phyloP scores from a whole-genome alignment of 192 early-diverging fungal species.

The Linnemannia exigua region DNA sequence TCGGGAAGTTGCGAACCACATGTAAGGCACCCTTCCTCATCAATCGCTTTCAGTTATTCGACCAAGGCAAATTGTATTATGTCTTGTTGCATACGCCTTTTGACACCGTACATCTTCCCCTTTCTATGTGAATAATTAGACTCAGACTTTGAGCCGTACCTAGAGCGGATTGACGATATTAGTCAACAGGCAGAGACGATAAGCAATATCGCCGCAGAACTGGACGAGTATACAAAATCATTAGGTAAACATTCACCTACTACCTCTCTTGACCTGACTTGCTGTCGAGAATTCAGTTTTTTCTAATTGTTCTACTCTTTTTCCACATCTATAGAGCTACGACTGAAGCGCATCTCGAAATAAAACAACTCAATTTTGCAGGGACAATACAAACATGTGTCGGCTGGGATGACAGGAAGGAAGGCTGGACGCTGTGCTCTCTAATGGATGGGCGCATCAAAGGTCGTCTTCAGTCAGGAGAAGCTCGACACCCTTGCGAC shows the following conservation, averaged over 20 bases:
- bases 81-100: neutral
- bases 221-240: conserved; percentile 62
- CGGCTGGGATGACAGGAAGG: neutral
- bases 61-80: neutral
- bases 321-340: conserved; percentile 2
- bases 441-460: neutral
- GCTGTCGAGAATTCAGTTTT: neutral
- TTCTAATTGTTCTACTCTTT: neutral
- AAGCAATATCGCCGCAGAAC: conserved; percentile 55
- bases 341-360: conserved; percentile 32
- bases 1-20: conserved; percentile 55
- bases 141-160: conserved; percentile 59
- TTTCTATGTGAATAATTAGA: conserved; percentile 18
- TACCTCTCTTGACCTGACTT: neutral
- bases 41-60: neutral
- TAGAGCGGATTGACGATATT: conserved; percentile 60
- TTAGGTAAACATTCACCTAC: conserved; percentile 30
- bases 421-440: neutral
- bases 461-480: conserved; percentile 14
- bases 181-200: conserved; percentile 59
- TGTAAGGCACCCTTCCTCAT: conserved; percentile 29
- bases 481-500: conserved; percentile 20
- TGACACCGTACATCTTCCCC: neutral
- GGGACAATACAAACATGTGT: no score
- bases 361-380: neutral